Evolutionary conservation across 2,329 filamentous ascomycete species (phyloP), one percentile per base, ranked within the genome.

Genomic region (Sporothrix brasiliensis): DNA sequence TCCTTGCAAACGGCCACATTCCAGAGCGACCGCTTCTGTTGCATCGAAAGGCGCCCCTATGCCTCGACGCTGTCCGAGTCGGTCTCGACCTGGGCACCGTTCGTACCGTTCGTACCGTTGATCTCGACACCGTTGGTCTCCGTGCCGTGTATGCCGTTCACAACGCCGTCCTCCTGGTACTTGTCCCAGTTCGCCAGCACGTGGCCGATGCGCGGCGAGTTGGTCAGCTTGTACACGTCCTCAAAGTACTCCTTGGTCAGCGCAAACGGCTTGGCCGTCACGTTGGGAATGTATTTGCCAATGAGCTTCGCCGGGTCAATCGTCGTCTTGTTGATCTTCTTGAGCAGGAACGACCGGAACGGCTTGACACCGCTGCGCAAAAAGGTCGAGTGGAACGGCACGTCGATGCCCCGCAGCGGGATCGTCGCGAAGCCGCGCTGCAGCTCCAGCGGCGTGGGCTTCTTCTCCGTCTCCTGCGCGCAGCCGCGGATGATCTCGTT

Each of bases 251-350:
- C 95, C 87, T 94, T 97, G 69, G 93, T 97, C 75, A 99, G 85
- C 80, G 93, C 93, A 79, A 99, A 99, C 19, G 95, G 95, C 82
- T 90, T 90, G 71, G 95, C 95, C 70, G 95, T 99, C 75, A 99
- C 96, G 82, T 99, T 99, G 76, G 95, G 95, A 75, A 99, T 98
- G 83, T 99, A 99, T 83, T 99, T 99, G 77, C 95, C 95, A 75
- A 99, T 87, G 77, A 99, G 84, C 86, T 98, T 98, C 80, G 92
- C 91, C 5, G 95, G 95, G 80, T 99, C 95, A 80, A 99, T 98
- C 69, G 92, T 96, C 30, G 94, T 97, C 89, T 97, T 97, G 87
- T 98, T 93, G 84, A 99, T 98, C 88, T 99, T 99, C 92, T 98
- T 99, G 76, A 98, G 90, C 79, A 99, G 82, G 88, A 99, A 99